These are phyloP conservation scores for Quercus rubra DNA, from an alignment of 306 rosid species.

Conservation along the genomic window DNA sequence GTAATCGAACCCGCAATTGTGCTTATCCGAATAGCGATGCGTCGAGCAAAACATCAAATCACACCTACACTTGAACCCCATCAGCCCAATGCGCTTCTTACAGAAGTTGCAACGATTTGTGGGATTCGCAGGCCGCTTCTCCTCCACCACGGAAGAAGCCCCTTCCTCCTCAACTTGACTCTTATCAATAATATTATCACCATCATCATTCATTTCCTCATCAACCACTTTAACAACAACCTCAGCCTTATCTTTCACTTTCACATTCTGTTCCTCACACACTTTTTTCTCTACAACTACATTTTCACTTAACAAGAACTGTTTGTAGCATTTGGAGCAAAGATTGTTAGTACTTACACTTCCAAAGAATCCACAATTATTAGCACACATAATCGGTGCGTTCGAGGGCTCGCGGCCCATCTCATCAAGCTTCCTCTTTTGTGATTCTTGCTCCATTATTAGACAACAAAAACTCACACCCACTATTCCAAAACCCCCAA, in stretches of 20 bases:
- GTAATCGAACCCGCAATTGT: constrained; percentile 23
- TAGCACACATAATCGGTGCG: constrained; percentile 12
- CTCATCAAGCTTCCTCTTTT: constrained; percentile 28
- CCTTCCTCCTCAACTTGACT: constrained; percentile 19
- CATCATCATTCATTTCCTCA: not conserved
- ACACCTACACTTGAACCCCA: constrained; percentile 21
- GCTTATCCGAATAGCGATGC: constrained; percentile 24
- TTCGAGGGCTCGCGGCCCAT: constrained; percentile 10
- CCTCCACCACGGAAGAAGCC: constrained; percentile 1
- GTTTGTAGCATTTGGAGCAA: constrained; percentile 25
- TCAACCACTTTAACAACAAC: constrained; percentile 1
- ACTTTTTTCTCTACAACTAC: not conserved
- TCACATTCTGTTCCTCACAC: constrained; percentile 1
- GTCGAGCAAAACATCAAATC: constrained; percentile 17
- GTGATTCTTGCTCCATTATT: constrained; percentile 27
- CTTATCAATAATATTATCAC: not conserved
- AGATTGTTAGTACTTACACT: constrained; percentile 9
- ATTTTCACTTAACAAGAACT: constrained; percentile 5
- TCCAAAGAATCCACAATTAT: constrained; percentile 22
- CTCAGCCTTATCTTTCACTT: not conserved
- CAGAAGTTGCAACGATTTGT: constrained; percentile 20
- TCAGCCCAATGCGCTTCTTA: constrained; percentile 18
- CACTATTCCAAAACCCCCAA: not conserved
- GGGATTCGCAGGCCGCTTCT: constrained; percentile 7
- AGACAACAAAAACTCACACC: not conserved